Percentiles rank a stretch among this genome's conserved stretches.
phyloP scores from a whole-genome alignment of 2,329 filamentous ascomycete species.

The Plectosphaerella cucumerina region DNA sequence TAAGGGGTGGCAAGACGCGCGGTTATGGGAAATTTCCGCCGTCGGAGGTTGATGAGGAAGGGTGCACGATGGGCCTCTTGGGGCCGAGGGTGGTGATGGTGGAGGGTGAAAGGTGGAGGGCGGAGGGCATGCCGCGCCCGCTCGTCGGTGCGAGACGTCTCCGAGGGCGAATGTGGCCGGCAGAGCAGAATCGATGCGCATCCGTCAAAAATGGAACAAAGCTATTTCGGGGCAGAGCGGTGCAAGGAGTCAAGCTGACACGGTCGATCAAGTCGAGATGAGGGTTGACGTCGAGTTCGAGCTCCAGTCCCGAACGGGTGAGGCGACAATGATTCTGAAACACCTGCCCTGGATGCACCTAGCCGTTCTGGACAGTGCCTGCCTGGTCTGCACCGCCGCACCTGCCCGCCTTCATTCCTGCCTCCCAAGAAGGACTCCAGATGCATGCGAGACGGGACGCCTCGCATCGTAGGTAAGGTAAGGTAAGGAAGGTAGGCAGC shows the following conservation, averaged over 20 bases:
- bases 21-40: slow-evolving; percentile 2
- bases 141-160: too few species aligned
- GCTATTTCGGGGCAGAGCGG: too few species aligned
- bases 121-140: too few species aligned
- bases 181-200: too few species aligned
- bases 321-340: neutral
- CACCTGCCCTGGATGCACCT: neutral
- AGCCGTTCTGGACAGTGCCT: neutral
- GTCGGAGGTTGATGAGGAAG: slow-evolving; percentile 3
- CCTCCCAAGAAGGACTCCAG: neutral
- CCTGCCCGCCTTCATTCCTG: neutral
- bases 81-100: slow-evolving; percentile 2
- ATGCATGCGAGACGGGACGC: neutral
- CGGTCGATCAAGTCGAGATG: neutral
- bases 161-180: too few species aligned
- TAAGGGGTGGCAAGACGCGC: slow-evolving; percentile 2
- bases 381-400: neutral
- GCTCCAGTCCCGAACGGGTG: neutral
- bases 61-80: neutral
- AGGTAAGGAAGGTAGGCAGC: neutral
- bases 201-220: too few species aligned
- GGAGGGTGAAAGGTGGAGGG: too few species aligned
- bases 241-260: neutral
- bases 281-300: neutral
- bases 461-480: neutral